Evolutionary conservation across 176 grass and related monocot species (phyloP).

Genomic region (Thinopyrum elongatum): DNA sequence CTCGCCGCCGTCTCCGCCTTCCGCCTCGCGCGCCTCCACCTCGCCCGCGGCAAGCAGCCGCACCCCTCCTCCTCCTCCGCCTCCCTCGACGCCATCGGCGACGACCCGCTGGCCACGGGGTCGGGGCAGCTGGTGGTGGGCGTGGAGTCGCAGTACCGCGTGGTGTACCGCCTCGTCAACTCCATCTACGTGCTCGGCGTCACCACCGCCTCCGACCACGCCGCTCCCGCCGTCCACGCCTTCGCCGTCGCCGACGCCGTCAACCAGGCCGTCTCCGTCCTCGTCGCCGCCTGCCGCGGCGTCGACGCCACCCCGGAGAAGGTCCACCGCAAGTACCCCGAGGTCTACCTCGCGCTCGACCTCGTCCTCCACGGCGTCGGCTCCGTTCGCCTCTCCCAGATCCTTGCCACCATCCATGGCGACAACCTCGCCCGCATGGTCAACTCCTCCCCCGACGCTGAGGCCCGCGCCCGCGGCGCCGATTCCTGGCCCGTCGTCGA

Average conservation of each 20-base stretch:
- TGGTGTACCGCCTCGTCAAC: constrained; percentile 96
- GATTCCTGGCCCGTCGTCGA: constrained; percentile 73
- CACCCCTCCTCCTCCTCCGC: constrained; percentile 17
- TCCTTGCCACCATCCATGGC: constrained; percentile 92
- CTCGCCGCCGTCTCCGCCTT: constrained; percentile 95
- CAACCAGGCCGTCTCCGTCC: constrained; percentile 86
- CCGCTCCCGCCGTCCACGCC: constrained; percentile 63
- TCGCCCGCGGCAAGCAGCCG: constrained; percentile 41
- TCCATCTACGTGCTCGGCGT: constrained; percentile 95
- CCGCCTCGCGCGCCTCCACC: constrained; percentile 77
- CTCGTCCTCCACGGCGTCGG: constrained; percentile 91
- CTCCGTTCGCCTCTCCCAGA: constrained; percentile 80
- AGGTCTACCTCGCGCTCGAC: constrained; percentile 96
- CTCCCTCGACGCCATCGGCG: constrained; percentile 62
- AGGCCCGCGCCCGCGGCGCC: constrained; percentile 73
- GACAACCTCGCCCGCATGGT: constrained; percentile 98
- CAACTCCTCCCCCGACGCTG: constrained; percentile 76
- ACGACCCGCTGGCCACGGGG: constrained; percentile 81
- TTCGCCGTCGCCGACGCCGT: constrained; percentile 96
- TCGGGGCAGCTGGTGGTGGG: constrained; percentile 93
- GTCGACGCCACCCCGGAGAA: constrained; percentile 93
- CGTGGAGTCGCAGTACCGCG: constrained; percentile 93
- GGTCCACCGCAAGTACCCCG: constrained; percentile 92
- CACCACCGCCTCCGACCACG: constrained; percentile 82
- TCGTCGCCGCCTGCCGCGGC: constrained; percentile 86